Evolutionary conservation across 768 basidiomycete genomes (phyloP), one percentile per base, ranked within the genome.

Genomic region (Russula sp.): DNA sequence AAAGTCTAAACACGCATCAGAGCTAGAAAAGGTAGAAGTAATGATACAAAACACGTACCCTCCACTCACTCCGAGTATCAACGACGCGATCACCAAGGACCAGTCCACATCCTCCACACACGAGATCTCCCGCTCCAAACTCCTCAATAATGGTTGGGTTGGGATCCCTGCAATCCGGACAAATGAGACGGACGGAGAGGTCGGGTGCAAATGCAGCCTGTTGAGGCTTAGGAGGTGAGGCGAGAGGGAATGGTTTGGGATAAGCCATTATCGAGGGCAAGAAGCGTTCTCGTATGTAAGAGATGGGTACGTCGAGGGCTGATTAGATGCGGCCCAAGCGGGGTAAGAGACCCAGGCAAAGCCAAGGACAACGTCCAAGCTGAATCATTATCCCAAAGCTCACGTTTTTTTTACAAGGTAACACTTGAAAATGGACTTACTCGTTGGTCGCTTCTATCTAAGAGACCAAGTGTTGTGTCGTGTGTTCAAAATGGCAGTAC

Each of bases 11-110:
- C 22, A 14, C 6, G 20, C n/a, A 7, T 48, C 49, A 70, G 37
- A 49, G 68, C 56, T 45, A 55, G 49, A 40, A 56, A 63, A 48
- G 37, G 67, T 67, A 64, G 59, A 34, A 59, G n/a, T 52, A 32
- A 52, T 62, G 59, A 44, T 35, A 63, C 57, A n/a, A 63, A 44
- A 14, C 48, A 84, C 90, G 80, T 79, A 91, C 90, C 80, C 87
- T 79, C 91, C 95, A 99, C 87, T 99, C 97, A 77, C 92, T 94
- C 74, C 96, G 81, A 42, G 97, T 98, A 76, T 99, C 97, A 35
- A 98, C 95, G 57, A 99, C 86, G 68, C 94, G 84, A 74, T 98
- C 97, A 70, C 96, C 96, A 66, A 98, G 78, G 69, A 99, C 94
- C 69, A 98, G 80, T 62, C 95, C 94, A 80, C 94, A 96, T 66